These are phyloP conservation scores for Boletus bicolor DNA, from an alignment of 768 basidiomycete genomes.

Conservation along the genomic window DNA sequence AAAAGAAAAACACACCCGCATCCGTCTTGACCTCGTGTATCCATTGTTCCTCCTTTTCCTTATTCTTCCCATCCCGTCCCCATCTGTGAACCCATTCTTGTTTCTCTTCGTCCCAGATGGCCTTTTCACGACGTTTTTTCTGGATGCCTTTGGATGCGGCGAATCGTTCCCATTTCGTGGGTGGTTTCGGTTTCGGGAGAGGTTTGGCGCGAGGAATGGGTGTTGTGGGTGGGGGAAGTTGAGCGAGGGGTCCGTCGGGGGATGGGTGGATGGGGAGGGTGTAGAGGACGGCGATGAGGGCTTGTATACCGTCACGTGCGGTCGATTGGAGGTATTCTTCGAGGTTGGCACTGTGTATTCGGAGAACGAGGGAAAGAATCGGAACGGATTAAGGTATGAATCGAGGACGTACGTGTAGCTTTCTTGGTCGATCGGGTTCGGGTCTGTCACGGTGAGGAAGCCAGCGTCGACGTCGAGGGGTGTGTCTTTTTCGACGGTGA, in stretches of 20 bases:
- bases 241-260: conserved; percentile 77
- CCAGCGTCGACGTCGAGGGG: conserved; percentile 81
- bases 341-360: conserved; percentile 55
- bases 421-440: conserved; percentile 81
- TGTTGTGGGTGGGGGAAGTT: conserved; percentile 74
- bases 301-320: conserved; percentile 79
- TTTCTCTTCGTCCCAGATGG: conserved; percentile 91
- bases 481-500: conserved; percentile 72
- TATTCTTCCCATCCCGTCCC: conserved; percentile 90
- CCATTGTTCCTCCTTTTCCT: conserved; percentile 83
- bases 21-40: conserved; percentile 84
- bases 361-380: not conserved
- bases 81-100: conserved; percentile 91
- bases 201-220: conserved; percentile 87
- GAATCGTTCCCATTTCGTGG: conserved; percentile 96
- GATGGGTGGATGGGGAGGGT: conserved; percentile 73
- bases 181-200: conserved; percentile 86
- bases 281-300: conserved; percentile 77
- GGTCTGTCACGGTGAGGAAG: conserved; percentile 81
- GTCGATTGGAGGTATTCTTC: conserved; percentile 79
- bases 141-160: conserved; percentile 93
- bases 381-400: not conserved
- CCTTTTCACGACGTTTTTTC: conserved; percentile 71
- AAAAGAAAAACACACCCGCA: conserved; percentile 56
- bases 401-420: conserved; percentile 65